Percentiles rank a stretch among this genome's conserved stretches.
phyloP scores from a whole-genome alignment of 495 filamentous ascomycete species.

The Aspergillus nanangensis region DNA sequence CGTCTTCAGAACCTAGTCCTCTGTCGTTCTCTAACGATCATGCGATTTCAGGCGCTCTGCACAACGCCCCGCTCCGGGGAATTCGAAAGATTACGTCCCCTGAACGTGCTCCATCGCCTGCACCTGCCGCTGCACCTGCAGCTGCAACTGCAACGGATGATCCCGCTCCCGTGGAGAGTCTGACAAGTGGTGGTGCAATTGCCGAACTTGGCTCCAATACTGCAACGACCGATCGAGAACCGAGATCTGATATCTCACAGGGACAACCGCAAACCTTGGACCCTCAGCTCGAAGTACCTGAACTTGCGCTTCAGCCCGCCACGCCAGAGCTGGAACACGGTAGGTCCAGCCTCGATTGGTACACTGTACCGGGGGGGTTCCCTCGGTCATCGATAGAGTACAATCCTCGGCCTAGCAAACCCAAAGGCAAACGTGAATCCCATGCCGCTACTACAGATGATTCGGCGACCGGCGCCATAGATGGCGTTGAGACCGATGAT shows the following conservation, averaged over 20 bases:
- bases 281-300: conserved; percentile 27
- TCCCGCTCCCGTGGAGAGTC: too few relatives aligned
- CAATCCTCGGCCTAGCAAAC: neutral
- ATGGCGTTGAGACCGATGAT: conserved; percentile 33
- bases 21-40: conserved; percentile 59
- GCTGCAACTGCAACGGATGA: neutral
- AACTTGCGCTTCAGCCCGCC: conserved; percentile 43
- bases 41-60: conserved; percentile 55
- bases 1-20: conserved; percentile 26
- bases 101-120: neutral
- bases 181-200: neutral
- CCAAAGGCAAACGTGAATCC: conserved; percentile 7
- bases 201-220: neutral
- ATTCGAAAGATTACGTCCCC: neutral
- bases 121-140: neutral
- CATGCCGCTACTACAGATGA: neutral
- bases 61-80: conserved; percentile 14
- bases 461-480: too few relatives aligned
- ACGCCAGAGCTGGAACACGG: conserved; percentile 40
- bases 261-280: too few relatives aligned
- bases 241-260: too few relatives aligned
- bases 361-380: conserved; percentile 33
- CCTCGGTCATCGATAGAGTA: conserved; percentile 24
- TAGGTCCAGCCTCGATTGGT: conserved; percentile 30
- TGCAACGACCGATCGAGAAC: too few relatives aligned